Conservation (phyloP, 805 yeast genomes). For the Candida oleophila region DNA sequence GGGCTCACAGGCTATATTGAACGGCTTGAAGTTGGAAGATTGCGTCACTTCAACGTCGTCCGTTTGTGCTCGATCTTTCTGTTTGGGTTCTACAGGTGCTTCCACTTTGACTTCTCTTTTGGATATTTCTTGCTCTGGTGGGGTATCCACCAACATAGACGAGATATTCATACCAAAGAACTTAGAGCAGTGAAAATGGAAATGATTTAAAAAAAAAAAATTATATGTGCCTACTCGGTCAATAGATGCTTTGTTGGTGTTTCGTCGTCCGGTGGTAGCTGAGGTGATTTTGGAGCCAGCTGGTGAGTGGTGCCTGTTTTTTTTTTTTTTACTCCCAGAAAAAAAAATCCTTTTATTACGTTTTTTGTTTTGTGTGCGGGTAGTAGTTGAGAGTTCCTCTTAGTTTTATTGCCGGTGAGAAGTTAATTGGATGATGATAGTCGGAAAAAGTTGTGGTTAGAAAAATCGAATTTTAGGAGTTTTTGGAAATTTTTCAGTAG, state of each 20-base stretch:
- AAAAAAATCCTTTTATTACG: background rate
- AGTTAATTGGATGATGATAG: background rate
- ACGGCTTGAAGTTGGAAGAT: background rate
- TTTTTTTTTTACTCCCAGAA: background rate
- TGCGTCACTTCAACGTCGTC: background rate
- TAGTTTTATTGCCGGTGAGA: background rate
- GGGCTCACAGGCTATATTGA: background rate
- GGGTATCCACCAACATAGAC: slow-evolving; percentile 5
- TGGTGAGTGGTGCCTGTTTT: background rate
- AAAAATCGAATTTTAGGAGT: background rate
- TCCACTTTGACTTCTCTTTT: background rate
- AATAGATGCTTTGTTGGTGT: no score
- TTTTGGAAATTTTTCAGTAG: background rate
- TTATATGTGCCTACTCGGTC: no score
- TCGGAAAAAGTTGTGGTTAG: background rate
- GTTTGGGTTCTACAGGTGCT: background rate
- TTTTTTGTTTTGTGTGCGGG: background rate
- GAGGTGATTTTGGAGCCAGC: no score
- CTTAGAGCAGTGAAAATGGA: no score
- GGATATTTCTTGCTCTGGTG: background rate
- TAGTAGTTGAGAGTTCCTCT: background rate
- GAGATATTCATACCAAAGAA: slow-evolving; percentile 4
- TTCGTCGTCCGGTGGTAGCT: no score
- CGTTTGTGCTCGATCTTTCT: background rate
- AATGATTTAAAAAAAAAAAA: no score